Percentiles rank a stretch among this genome's conserved stretches.
phyloP scores from a whole-genome alignment of 106 monocot species.

The Dendrobium nobile region DNA sequence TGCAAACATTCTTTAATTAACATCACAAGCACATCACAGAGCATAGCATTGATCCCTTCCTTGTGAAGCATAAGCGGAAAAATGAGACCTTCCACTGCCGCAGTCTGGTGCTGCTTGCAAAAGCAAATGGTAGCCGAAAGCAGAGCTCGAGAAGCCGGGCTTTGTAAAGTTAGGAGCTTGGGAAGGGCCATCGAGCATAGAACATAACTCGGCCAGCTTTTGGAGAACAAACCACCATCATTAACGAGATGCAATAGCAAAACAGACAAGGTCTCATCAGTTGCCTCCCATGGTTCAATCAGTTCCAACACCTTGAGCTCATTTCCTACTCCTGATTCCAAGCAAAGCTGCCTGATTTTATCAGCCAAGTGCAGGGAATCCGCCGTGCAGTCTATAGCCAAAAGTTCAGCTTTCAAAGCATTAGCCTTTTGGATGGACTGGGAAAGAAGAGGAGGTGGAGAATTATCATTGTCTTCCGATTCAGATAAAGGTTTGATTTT shows the following conservation, averaged over 20 bases:
- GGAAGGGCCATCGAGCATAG: slow-evolving; percentile 63
- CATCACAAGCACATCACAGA: slow-evolving; percentile 51
- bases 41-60: slow-evolving; percentile 50
- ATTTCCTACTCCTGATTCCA: slow-evolving; percentile 24
- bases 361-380: slow-evolving; percentile 24
- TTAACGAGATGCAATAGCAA: slow-evolving; percentile 37
- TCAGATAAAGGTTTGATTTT: slow-evolving; percentile 2
- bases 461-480: slow-evolving; percentile 3
- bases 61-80: slow-evolving; percentile 57
- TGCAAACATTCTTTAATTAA: slow-evolving; percentile 75
- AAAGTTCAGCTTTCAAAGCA: slow-evolving; percentile 29
- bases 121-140: slow-evolving; percentile 40
- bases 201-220: slow-evolving; percentile 26
- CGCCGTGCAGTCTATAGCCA: slow-evolving; percentile 16
- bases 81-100: slow-evolving; percentile 45
- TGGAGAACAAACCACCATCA: background rate
- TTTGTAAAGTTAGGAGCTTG: slow-evolving; percentile 36
- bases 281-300: slow-evolving; percentile 64
- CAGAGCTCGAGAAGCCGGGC: slow-evolving; percentile 50
- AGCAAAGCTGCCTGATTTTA: slow-evolving; percentile 50
- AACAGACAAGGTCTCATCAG: slow-evolving; percentile 51
- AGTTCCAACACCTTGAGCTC: slow-evolving; percentile 28
- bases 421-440: slow-evolving; percentile 17
- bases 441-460: slow-evolving; percentile 28
- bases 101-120: slow-evolving; percentile 53